Percentiles rank a stretch among this genome's conserved stretches.
Evolutionary conservation across 306 rosid species (phyloP).

Genomic region (Boehmeria nivea): DNA sequence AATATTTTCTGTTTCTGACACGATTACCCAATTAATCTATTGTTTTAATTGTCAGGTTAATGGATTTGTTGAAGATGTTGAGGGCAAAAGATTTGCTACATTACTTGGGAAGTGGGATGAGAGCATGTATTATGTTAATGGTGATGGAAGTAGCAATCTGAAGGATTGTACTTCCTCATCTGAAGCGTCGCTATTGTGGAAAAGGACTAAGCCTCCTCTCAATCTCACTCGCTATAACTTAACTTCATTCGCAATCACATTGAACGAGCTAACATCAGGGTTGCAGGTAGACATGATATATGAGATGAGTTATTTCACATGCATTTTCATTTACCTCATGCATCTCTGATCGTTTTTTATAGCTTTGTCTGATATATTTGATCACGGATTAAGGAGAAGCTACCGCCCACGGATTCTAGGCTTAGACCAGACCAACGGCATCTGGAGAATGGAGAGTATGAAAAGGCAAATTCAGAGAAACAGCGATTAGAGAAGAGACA

Average conservation of each 20-base stretch:
- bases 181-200: slow-evolving; percentile 63
- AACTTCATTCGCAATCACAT: slow-evolving; percentile 84
- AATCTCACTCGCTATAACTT: slow-evolving; percentile 90
- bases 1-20: too few relatives aligned
- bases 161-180: slow-evolving; percentile 44
- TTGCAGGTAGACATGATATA: slow-evolving; percentile 70
- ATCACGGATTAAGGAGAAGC: slow-evolving; percentile 98
- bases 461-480: slow-evolving; percentile 85
- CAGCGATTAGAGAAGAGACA: slow-evolving; percentile 91
- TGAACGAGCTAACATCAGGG: slow-evolving; percentile 77
- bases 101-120: slow-evolving; percentile 97
- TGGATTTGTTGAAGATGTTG: slow-evolving; percentile 76
- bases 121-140: slow-evolving; percentile 54
- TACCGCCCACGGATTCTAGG: slow-evolving; percentile 98
- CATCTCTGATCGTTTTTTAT: slow-evolving; percentile 48
- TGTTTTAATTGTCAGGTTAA: slow-evolving; percentile 51
- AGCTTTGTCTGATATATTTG: slow-evolving; percentile 86
- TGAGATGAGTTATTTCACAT: slow-evolving; percentile 23
- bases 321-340: slow-evolving; percentile 38
- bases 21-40: too few relatives aligned
- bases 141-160: slow-evolving; percentile 51
- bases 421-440: slow-evolving; percentile 96
- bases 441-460: slow-evolving; percentile 94
- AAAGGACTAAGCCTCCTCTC: slow-evolving; percentile 56
- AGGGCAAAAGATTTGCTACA: slow-evolving; percentile 60